Evolutionary conservation across 176 grass and related monocot species (phyloP), one percentile per base, ranked within the genome.

Genomic region (Alloteropsis semialata): DNA sequence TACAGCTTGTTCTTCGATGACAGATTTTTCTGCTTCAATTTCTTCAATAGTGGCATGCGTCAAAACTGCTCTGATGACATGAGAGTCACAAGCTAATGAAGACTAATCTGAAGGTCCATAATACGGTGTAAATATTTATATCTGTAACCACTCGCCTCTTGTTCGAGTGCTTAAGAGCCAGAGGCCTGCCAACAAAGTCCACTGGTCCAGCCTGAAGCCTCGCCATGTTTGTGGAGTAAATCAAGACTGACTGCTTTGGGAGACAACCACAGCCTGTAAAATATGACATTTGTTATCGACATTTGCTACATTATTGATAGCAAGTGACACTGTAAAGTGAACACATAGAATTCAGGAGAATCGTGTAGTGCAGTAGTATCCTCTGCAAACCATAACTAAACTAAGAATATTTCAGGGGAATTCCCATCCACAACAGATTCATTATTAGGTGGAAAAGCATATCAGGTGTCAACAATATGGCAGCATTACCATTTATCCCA

Each of bases 41-140:
- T 99, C 96, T 92, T 99, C 96, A 72, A 89, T 93, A 51, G 96
- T 99, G 70, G 96, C 96, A 92, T 92, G 91, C 76, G 57, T 89
- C 68, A 92, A 73, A 84, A 92, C 90, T 89, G 78, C 82, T 82
- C 92, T 94, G 87, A 83, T 84, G 79, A 75, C 69, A 84, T 77
- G 53, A 64, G 64, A 85, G 89, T 32, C 71, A 51, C 32, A 77
- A 74, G 60, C 45, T 72, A 82, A 75, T 80, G 62, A 69, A 79
- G 43, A 72, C 75, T 37, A 86, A 78, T 48, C 25, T 48, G 54
- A 89, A 59, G 30, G 38, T 49, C 62, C 7, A 38, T 13, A 55
- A 34, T 49, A 44, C 34, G 28, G 8, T n/a, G 12, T 2, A 79
- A 64, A 70, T 18, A 25, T 51, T 54, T 14, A 43, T 81, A 85